phyloP scores from a whole-genome alignment of 805 yeast genomes.

The Pichia membranifaciens region DNA sequence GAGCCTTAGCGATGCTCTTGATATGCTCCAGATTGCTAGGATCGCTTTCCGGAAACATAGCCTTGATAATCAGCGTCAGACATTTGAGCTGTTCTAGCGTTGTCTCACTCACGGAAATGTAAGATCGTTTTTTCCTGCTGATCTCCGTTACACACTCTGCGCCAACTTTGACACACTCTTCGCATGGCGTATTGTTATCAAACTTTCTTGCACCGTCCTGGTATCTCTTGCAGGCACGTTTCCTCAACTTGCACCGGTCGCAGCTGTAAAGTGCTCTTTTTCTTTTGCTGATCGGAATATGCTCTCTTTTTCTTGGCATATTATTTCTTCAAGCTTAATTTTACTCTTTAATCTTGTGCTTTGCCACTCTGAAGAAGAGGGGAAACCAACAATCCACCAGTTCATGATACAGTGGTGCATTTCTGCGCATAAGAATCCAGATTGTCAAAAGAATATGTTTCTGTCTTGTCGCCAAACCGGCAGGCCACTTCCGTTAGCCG shows the following conservation, averaged over 20 bases:
- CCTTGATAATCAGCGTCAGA: conserved; percentile 26
- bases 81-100: conserved; percentile 33
- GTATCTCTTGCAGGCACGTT: conserved; percentile 30
- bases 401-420: too few species aligned
- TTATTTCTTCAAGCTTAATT: too few species aligned
- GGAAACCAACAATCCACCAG: too few species aligned
- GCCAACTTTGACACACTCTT: conserved; percentile 22
- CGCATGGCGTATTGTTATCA: conserved; percentile 26
- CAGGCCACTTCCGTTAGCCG: too few species aligned
- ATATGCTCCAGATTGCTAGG: conserved; percentile 32
- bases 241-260: conserved; percentile 33
- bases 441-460: too few species aligned
- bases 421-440: too few species aligned
- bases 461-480: too few species aligned
- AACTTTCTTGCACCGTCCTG: conserved; percentile 16
- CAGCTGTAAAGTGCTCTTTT: conserved; percentile 31
- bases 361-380: too few species aligned
- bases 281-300: background rate
- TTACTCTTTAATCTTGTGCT: too few species aligned
- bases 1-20: conserved; percentile 26
- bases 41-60: conserved; percentile 33
- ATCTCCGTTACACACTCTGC: conserved; percentile 28
- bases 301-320: background rate
- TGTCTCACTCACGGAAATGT: conserved; percentile 30
- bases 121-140: conserved; percentile 29